Conservation (phyloP, 306 rosid genomes). For the Cucurbita argyrosperma region DNA sequence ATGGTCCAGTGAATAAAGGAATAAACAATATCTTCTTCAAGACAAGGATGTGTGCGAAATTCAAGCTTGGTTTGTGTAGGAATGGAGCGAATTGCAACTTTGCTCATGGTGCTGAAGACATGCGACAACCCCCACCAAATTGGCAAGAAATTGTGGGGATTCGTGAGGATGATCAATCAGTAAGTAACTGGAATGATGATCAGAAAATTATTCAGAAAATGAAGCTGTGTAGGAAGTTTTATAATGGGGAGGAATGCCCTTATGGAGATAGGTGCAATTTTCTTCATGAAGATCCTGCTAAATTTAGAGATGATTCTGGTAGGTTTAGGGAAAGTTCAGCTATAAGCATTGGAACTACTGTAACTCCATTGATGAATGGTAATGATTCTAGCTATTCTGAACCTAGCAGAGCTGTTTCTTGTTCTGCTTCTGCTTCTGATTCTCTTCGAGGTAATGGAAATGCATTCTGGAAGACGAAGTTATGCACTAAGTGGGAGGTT, state of each 20-base stretch:
- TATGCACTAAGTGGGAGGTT: slow-evolving; percentile 63
- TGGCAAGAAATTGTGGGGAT: slow-evolving; percentile 77
- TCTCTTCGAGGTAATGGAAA: slow-evolving; percentile 13
- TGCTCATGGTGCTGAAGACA: slow-evolving; percentile 81
- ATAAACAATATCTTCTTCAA: slow-evolving; percentile 57
- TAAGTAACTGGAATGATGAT: slow-evolving; percentile 71
- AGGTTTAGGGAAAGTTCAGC: slow-evolving; percentile 59
- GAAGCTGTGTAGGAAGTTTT: slow-evolving; percentile 90
- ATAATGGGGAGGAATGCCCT: slow-evolving; percentile 84
- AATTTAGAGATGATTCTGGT: slow-evolving; percentile 57
- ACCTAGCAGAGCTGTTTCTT: slow-evolving; percentile 19
- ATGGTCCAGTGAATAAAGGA: slow-evolving; percentile 38
- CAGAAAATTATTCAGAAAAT: slow-evolving; percentile 74
- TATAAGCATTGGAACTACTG: slow-evolving; percentile 61
- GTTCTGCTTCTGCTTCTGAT: slow-evolving; percentile 22
- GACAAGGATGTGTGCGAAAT: slow-evolving; percentile 79
- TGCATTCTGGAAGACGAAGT: slow-evolving; percentile 61
- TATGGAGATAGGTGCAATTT: slow-evolving; percentile 84
- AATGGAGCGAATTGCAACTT: slow-evolving; percentile 79
- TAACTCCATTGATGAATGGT: slow-evolving; percentile 23
- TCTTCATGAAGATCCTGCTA: slow-evolving; percentile 79
- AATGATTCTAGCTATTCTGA: slow-evolving; percentile 29
- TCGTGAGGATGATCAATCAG: slow-evolving; percentile 27
- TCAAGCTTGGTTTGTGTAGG: slow-evolving; percentile 52
- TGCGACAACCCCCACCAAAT: slow-evolving; percentile 87